Evolutionary conservation across 371 early-diverging fungal genomes (phyloP), one percentile per base, ranked within the genome.

Genomic region (Mortierella sp.): DNA sequence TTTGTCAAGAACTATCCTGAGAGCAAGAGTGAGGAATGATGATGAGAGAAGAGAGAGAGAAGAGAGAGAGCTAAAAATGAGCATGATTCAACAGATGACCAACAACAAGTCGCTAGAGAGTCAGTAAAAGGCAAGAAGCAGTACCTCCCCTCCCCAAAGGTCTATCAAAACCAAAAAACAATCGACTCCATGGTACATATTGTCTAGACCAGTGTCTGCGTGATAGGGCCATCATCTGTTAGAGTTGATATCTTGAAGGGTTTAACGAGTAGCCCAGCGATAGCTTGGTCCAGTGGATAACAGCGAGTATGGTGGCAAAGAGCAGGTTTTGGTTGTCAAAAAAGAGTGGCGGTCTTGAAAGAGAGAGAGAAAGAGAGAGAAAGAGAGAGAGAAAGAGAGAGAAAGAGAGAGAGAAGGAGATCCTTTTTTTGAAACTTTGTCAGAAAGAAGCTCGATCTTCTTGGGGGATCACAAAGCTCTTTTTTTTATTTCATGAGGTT

Each of bases 1-100:
- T 19, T 19, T 15, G 18, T 26, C 14, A 15, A 66, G 56, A 57
- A 58, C 62, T 47, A 2, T 46, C 28, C 44, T 7, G 56, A 64
- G 46, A 64, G 30, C 30, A 25, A 48, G 6, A 23, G 21, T 7
- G 51, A 51, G 6, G 51, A 51, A 7, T 7, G 11, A 51, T 16
- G 51, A 51, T 11, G 18, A 51, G 51, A 23, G 21, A 51, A 46
- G 46, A 46, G 16, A 46, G 46, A 46, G 46, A 46, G 46, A 46
- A 46, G 46, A 16, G 16, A n/a, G n/a, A 12, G 16, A 46, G 46
- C 12, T 46, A 16, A 46, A 9, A 16, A 16, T 46, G 12, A 46
- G 46, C 16, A 46, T 12, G 46, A 12, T 9, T 16, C 46, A 12
- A 46, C 16, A 16, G 46, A 46, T 46, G 16, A 46, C 46, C n/a